These are phyloP conservation scores for Leishmania martiniquensis DNA, from an alignment of 208 protist genomes.

Conservation along the genomic window DNA sequence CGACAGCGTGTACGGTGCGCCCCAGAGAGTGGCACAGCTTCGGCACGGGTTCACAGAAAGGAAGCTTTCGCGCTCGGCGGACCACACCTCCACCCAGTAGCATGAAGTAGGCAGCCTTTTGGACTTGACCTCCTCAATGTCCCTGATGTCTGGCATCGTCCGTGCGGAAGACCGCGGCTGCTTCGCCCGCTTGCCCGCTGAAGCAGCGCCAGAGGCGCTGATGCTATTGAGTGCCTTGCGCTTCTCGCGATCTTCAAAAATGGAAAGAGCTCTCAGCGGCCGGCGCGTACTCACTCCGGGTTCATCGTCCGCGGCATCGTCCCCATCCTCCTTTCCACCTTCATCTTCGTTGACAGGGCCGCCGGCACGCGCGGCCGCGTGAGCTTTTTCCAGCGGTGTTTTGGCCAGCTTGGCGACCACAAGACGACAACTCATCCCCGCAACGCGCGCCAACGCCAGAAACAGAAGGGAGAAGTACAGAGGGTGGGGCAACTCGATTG, in stretches of 20 bases:
- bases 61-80: conserved; percentile 69
- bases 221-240: conserved; percentile 6
- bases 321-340: neutral
- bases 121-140: conserved; percentile 34
- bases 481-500: conserved; percentile 39
- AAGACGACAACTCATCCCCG: conserved; percentile 48
- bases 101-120: conserved; percentile 73
- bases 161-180: conserved; percentile 12
- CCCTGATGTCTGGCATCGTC: conserved; percentile 2
- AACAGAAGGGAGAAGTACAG: conserved; percentile 60
- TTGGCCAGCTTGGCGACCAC: conserved; percentile 43
- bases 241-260: conserved; percentile 36
- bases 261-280: conserved; percentile 33
- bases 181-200: conserved; percentile 7
- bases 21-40: conserved; percentile 78
- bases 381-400: conserved; percentile 15
- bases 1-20: conserved; percentile 84
- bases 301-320: conserved; percentile 11
- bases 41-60: conserved; percentile 86
- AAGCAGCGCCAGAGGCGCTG: neutral
- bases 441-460: conserved; percentile 52
- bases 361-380: neutral
- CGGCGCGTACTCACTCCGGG: conserved; percentile 4
- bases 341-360: neutral
- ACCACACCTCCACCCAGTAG: conserved; percentile 92